phyloP scores from a whole-genome alignment of 2,329 filamentous ascomycete genomes.

The Colletotrichum sp. region DNA sequence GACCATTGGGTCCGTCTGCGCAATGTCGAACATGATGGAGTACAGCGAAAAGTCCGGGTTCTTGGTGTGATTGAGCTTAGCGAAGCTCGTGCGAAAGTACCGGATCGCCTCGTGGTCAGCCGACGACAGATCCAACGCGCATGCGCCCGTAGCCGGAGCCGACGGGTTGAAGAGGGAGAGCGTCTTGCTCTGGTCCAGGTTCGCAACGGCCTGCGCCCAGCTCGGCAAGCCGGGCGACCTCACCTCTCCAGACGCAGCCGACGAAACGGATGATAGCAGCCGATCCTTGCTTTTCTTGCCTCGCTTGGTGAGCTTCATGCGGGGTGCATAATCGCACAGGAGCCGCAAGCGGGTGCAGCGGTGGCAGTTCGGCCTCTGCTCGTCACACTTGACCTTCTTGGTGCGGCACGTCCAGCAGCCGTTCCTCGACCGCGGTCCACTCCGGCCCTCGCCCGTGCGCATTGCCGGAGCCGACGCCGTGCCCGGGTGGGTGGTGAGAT shows the following conservation, averaged over 20 bases:
- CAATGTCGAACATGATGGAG: conserved; percentile 38
- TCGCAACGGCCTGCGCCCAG: neutral
- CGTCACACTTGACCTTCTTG: conserved; percentile 37
- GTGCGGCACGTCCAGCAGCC: conserved; percentile 31
- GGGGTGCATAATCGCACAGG: conserved; percentile 32
- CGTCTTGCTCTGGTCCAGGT: neutral
- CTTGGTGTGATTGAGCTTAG: conserved; percentile 38
- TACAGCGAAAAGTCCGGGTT: conserved; percentile 38
- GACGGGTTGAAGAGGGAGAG: conserved; percentile 10
- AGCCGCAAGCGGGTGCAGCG: conserved; percentile 30
- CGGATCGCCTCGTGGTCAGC: conserved; percentile 38
- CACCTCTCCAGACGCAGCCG: neutral
- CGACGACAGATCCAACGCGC: conserved; percentile 28
- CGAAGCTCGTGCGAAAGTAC: conserved; percentile 39
- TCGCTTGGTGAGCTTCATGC: conserved; percentile 7
- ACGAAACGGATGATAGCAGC: neutral
- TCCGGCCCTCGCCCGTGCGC: conserved; percentile 14
- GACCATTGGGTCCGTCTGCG: conserved; percentile 34
- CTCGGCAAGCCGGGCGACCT: neutral
- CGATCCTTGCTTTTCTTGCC: conserved; percentile 3
- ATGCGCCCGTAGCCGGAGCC: conserved; percentile 21
- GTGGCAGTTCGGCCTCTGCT: conserved; percentile 28
- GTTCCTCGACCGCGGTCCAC: conserved; percentile 18
- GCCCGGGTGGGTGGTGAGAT: neutral
- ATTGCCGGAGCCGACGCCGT: neutral